Evolutionary conservation across 202 grass and related monocot species (phyloP).

Genomic region (Alloteropsis angusta): DNA sequence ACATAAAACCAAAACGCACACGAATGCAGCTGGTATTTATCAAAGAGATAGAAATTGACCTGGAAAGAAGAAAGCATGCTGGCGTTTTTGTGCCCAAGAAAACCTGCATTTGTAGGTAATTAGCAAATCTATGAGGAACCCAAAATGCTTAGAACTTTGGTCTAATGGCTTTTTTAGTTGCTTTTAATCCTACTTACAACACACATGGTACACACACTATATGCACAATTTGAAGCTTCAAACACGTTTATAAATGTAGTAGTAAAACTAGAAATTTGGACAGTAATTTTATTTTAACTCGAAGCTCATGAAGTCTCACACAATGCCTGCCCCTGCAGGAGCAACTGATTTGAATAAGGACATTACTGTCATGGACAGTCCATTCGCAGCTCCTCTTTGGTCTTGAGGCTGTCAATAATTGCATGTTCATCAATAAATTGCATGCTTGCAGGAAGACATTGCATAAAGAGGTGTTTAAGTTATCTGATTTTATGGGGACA

Average conservation of each 20-base stretch:
- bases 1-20: too few relatives aligned
- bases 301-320: slow-evolving; percentile 46
- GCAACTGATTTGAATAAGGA: slow-evolving; percentile 74
- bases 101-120: too few relatives aligned
- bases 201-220: too few relatives aligned
- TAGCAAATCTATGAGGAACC: too few relatives aligned
- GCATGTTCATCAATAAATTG: neutral
- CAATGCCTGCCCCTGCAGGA: slow-evolving; percentile 61
- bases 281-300: too few relatives aligned
- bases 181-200: too few relatives aligned
- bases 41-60: neutral
- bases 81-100: slow-evolving; percentile 39
- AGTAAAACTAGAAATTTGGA: too few relatives aligned
- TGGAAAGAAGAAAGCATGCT: slow-evolving; percentile 26
- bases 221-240: too few relatives aligned
- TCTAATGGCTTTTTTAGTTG: too few relatives aligned
- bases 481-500: neutral
- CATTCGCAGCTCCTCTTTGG: slow-evolving; percentile 97
- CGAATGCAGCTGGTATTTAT: too few relatives aligned
- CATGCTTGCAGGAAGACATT: neutral
- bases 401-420: slow-evolving; percentile 47
- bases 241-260: too few relatives aligned
- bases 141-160: too few relatives aligned
- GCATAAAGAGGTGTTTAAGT: neutral
- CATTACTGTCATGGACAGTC: slow-evolving; percentile 63